phyloP scores from a whole-genome alignment of 768 basidiomycete genomes.

The Tubosaeta sp. region DNA sequence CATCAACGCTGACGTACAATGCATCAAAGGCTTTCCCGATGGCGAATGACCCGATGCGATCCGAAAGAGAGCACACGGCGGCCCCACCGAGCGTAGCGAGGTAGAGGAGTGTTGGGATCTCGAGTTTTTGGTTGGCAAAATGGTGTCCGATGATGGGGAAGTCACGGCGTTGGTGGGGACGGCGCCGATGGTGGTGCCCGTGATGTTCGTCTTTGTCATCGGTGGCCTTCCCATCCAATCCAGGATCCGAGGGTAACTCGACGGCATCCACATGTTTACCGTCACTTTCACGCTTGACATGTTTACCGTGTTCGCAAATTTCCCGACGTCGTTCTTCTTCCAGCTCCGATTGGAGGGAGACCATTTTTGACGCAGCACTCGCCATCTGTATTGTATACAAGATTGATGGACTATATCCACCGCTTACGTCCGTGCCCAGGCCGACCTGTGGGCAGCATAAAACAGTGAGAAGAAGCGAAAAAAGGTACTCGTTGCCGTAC shows the following conservation, averaged over 20 bases:
- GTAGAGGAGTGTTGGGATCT: constrained; percentile 70
- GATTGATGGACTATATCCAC: constrained; percentile 82
- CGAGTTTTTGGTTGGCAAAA: constrained; percentile 59
- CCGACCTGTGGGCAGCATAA: constrained; percentile 55
- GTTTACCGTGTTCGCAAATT: background rate
- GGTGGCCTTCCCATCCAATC: background rate
- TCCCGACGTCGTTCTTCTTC: constrained; percentile 8
- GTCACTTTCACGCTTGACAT: background rate
- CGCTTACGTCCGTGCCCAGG: constrained; percentile 87
- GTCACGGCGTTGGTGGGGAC: no score
- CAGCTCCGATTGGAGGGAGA: constrained; percentile 42
- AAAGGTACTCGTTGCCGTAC: constrained; percentile 30
- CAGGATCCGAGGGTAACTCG: background rate
- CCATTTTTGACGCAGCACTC: constrained; percentile 75
- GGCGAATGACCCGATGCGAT: constrained; percentile 66
- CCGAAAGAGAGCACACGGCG: constrained; percentile 63
- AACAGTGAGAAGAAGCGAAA: background rate
- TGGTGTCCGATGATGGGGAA: background rate
- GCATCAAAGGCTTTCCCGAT: constrained; percentile 88
- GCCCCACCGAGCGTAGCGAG: constrained; percentile 92
- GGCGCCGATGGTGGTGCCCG: background rate
- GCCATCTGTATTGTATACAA: constrained; percentile 70
- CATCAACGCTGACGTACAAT: constrained; percentile 64
- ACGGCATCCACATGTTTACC: background rate
- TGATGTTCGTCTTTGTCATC: background rate